Conservation (phyloP, 805 yeast genomes). For the Brettanomyces custersianus region DNA sequence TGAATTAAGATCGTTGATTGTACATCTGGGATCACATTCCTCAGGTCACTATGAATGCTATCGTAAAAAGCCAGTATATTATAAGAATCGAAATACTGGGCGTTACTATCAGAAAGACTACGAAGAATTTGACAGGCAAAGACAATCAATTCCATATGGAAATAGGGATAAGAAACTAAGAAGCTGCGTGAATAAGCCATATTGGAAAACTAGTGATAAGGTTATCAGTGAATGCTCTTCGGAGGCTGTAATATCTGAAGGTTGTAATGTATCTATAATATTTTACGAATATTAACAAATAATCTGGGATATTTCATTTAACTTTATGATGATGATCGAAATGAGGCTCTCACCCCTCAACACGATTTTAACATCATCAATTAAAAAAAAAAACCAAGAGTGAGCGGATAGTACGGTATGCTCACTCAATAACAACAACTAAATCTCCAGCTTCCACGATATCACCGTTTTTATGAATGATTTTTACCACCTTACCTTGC, state of each 20-base stretch:
- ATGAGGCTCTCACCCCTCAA: too few relatives aligned
- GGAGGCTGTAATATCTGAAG: too few relatives aligned
- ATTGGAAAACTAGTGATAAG: constrained; percentile 83
- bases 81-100: constrained; percentile 27
- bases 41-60: constrained; percentile 90
- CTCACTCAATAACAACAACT: constrained; percentile 67
- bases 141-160: not conserved
- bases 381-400: not conserved
- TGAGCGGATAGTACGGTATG: too few relatives aligned
- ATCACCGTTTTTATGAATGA: constrained; percentile 80
- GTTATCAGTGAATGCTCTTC: constrained; percentile 61
- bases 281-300: too few relatives aligned
- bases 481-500: constrained; percentile 63
- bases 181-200: constrained; percentile 49
- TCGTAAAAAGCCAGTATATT: constrained; percentile 61
- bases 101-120: constrained; percentile 15
- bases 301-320: too few relatives aligned
- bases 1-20: constrained; percentile 59
- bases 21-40: constrained; percentile 83
- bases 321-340: too few relatives aligned
- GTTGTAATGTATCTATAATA: constrained; percentile 74
- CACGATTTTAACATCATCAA: not conserved
- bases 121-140: too few relatives aligned
- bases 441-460: constrained; percentile 96
- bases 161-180: constrained; percentile 39